Percentiles rank a stretch among this genome's conserved stretches.
Evolutionary conservation across 352 stramenopile species (phyloP).

Genomic region (Thalassiosira livingstoniorum): DNA sequence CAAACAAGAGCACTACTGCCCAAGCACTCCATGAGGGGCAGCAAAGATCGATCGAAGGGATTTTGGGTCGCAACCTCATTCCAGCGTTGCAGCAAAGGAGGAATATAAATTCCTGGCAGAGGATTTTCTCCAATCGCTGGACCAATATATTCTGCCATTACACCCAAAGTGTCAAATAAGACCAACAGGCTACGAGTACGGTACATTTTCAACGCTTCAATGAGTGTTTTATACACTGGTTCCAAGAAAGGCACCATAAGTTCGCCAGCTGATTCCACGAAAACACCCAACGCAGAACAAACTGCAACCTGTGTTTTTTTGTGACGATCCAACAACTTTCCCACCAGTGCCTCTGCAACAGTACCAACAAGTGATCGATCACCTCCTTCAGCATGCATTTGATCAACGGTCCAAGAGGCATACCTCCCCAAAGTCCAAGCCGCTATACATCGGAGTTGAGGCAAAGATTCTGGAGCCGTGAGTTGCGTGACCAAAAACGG

Average conservation of each 20-base stretch:
- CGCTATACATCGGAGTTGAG: constrained; percentile 93
- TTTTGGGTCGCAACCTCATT: constrained; percentile 73
- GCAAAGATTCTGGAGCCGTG: constrained; percentile 72
- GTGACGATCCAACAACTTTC: constrained; percentile 91
- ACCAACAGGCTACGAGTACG: constrained; percentile 94
- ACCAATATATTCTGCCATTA: constrained; percentile 93
- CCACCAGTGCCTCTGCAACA: constrained; percentile 88
- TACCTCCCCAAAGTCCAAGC: constrained; percentile 95
- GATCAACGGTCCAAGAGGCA: constrained; percentile 91
- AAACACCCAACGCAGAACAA: constrained; percentile 93
- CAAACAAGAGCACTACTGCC: constrained; percentile 68
- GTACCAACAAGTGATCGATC: constrained; percentile 68
- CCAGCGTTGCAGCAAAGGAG: constrained; percentile 93
- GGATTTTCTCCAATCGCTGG: constrained; percentile 91
- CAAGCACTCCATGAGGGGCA: constrained; percentile 84
- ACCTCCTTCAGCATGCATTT: constrained; percentile 85
- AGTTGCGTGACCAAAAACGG: constrained; percentile 94
- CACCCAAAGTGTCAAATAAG: constrained; percentile 95
- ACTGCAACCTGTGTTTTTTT: constrained; percentile 95
- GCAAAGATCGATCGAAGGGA: constrained; percentile 72
- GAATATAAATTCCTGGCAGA: constrained; percentile 93
- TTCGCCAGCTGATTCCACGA: constrained; percentile 93
- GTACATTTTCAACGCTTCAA: constrained; percentile 93
- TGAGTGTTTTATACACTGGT: constrained; percentile 92
- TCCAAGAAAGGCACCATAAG: constrained; percentile 93